A percentile compares a stretch with the other conserved stretches of the same genome.
phyloP scores from a whole-genome alignment of 805 yeast genomes.

The Kluyveromyces nonfermentans region DNA sequence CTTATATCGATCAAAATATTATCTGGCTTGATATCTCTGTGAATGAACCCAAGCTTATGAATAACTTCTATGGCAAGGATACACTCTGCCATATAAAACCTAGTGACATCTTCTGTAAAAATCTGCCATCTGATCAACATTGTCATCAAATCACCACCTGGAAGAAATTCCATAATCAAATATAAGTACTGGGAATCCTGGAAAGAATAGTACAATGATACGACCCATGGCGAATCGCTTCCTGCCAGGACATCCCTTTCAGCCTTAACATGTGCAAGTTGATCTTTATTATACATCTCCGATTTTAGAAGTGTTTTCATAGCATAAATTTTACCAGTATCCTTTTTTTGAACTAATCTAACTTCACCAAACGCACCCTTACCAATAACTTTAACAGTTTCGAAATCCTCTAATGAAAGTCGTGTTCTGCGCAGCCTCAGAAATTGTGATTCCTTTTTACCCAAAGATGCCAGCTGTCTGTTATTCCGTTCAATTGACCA shows the following conservation, averaged over 20 bases:
- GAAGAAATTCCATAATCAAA: constrained; percentile 90
- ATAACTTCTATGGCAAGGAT: constrained; percentile 91
- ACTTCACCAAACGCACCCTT: constrained; percentile 99
- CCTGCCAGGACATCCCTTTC: constrained; percentile 93
- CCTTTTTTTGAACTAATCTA: constrained; percentile 83
- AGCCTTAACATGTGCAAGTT: constrained; percentile 89
- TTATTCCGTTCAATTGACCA: constrained; percentile 79
- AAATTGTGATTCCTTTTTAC: constrained; percentile 82
- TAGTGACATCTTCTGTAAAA: constrained; percentile 83
- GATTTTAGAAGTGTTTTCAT: constrained; percentile 87
- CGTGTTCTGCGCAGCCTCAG: constrained; percentile 78
- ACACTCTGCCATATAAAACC: constrained; percentile 94
- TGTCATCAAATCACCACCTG: constrained; percentile 88
- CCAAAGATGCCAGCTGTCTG: constrained; percentile 72
- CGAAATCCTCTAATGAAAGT: constrained; percentile 72
- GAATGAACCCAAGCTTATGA: constrained; percentile 88
- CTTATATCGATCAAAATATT: constrained; percentile 76
- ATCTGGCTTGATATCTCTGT: constrained; percentile 96
- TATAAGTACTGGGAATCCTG: constrained; percentile 70
- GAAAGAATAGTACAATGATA: constrained; percentile 69
- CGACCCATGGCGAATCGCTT: constrained; percentile 83
- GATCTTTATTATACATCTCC: constrained; percentile 93
- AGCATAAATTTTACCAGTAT: constrained; percentile 83
- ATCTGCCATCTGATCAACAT: constrained; percentile 93
- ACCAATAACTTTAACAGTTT: constrained; percentile 82